These are phyloP conservation scores for Hyphopichia homilentoma DNA, from an alignment of 805 yeast genomes.

Conservation along the genomic window DNA sequence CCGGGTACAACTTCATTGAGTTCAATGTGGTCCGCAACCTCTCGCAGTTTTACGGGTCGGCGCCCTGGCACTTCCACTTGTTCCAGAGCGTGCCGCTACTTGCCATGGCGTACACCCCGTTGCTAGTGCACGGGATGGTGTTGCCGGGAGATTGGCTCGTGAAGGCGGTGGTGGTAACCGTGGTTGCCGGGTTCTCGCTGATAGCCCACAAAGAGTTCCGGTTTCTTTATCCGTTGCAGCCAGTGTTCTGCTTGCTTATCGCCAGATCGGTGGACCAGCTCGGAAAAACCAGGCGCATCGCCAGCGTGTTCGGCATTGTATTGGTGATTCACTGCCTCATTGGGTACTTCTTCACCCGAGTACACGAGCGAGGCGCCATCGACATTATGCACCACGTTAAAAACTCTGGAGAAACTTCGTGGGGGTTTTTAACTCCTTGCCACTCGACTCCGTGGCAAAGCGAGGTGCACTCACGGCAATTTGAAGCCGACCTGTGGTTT, in stretches of 20 bases:
- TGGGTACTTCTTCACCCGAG: constrained; percentile 55
- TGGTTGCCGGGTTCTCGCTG: constrained; percentile 54
- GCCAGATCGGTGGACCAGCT: constrained; percentile 33
- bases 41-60: constrained; percentile 78
- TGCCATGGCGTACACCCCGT: constrained; percentile 62
- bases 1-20: constrained; percentile 64
- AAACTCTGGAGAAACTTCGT: constrained; percentile 36
- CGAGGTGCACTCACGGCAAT: constrained; percentile 73
- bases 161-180: constrained; percentile 29
- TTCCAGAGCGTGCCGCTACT: constrained; percentile 80
- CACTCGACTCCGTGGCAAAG: constrained; percentile 97
- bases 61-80: constrained; percentile 83
- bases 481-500: constrained; percentile 64
- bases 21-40: constrained; percentile 74
- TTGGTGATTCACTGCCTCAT: too few species aligned
- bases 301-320: too few species aligned
- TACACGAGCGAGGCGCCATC: constrained; percentile 85
- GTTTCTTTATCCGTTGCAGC: constrained; percentile 82
- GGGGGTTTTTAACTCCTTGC: constrained; percentile 91
- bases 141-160: constrained; percentile 10
- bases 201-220: constrained; percentile 88
- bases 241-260: constrained; percentile 56
- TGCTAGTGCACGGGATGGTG: constrained; percentile 32
- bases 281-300: too few species aligned
- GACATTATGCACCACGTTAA: constrained; percentile 55